Evolutionary conservation across 2,329 filamentous ascomycete genomes (phyloP).

Genomic region (Cordyceps fumosorosea): DNA sequence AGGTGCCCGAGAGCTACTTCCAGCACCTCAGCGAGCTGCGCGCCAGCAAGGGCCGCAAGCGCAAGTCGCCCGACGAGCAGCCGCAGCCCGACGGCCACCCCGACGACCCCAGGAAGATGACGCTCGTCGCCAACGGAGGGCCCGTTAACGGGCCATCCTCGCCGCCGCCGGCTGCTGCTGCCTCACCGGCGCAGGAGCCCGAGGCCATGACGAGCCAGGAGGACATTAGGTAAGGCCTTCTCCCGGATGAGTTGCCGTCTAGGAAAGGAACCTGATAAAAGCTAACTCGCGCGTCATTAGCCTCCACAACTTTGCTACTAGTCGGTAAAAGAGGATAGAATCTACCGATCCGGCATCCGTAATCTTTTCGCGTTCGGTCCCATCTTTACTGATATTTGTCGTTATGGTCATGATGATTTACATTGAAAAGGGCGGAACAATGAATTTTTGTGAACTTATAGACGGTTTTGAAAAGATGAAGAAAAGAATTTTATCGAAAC

Average conservation of each 20-base stretch:
- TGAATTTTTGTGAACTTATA: too few species aligned
- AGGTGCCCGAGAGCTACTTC: conserved; percentile 74
- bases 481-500: not conserved
- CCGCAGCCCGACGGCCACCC: not conserved
- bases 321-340: not conserved
- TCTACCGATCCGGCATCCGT: too few species aligned
- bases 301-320: conserved; percentile 3
- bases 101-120: conserved; percentile 4
- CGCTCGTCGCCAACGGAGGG: conserved; percentile 21
- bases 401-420: too few species aligned
- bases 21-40: conserved; percentile 67
- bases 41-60: conserved; percentile 47
- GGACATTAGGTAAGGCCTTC: conserved; percentile 24
- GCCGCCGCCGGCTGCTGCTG: not conserved
- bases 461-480: too few species aligned
- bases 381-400: not conserved
- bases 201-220: conserved; percentile 19
- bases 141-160: conserved; percentile 49
- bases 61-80: conserved; percentile 10
- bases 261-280: conserved; percentile 19
- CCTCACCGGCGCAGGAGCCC: not conserved
- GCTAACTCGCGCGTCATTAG: not conserved
- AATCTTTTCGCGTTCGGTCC: not conserved
- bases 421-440: too few species aligned
- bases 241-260: not conserved